A percentile compares a stretch with the other conserved stretches of the same genome.
Evolutionary conservation across 176 grass and related monocot genomes (phyloP).

Genomic region (Puccinellia tenuiflora): DNA sequence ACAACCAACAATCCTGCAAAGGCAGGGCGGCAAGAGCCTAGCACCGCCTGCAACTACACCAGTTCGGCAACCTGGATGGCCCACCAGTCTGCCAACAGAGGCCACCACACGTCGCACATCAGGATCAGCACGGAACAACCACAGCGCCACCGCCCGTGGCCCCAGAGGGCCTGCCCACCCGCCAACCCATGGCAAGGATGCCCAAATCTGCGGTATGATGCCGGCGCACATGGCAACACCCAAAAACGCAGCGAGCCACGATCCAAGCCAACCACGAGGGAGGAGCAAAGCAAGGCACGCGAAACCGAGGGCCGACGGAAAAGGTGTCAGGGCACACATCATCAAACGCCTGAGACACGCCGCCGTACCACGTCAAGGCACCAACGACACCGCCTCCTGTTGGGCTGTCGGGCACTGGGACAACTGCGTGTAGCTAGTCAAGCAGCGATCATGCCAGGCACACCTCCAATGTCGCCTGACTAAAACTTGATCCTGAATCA

Average conservation of each 20-base stretch:
- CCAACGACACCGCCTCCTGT: neutral
- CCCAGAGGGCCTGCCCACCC: neutral
- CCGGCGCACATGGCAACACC: neutral
- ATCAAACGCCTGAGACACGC: neutral
- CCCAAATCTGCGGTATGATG: neutral
- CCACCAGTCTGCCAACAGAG: too few species aligned
- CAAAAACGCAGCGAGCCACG: neutral
- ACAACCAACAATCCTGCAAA: neutral
- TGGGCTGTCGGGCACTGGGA: neutral
- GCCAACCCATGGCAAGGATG: neutral
- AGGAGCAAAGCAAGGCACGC: neutral
- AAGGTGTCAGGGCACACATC: neutral
- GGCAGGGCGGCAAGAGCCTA: neutral
- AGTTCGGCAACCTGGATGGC: neutral
- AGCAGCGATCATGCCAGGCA: neutral
- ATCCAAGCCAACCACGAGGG: neutral
- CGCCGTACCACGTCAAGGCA: neutral
- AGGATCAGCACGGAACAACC: too few species aligned
- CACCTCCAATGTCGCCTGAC: neutral
- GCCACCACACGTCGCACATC: too few species aligned
- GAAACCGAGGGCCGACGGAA: neutral
- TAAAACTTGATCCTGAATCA: neutral
- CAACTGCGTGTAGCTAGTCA: neutral
- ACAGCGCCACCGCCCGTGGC: neutral
- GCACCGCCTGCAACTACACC: neutral